A percentile compares a stretch with the other conserved stretches of the same genome.
These are phyloP conservation scores for Sisymbrium irio DNA, from an alignment of 345 rosid genomes.

Conservation along the genomic window DNA sequence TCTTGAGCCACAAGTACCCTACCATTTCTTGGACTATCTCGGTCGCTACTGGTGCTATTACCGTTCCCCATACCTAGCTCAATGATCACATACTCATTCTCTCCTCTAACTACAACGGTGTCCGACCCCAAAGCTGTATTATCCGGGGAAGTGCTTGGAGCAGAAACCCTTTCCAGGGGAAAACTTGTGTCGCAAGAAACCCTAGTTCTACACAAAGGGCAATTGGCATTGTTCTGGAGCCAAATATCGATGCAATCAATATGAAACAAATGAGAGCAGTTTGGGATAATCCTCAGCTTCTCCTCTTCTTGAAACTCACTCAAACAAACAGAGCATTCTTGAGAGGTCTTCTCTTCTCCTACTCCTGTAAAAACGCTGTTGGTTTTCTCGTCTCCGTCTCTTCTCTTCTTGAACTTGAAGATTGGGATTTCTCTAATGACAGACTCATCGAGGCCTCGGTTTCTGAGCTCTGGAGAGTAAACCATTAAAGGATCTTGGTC, in stretches of 20 bases:
- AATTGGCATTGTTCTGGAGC: slow-evolving; percentile 87
- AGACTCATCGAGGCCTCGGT: slow-evolving; percentile 75
- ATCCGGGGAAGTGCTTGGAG: slow-evolving; percentile 49
- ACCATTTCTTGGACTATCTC: slow-evolving; percentile 6
- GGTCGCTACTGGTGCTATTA: slow-evolving; percentile 4
- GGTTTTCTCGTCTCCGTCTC: slow-evolving; percentile 1
- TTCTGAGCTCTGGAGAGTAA: slow-evolving; percentile 43
- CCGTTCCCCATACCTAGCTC: slow-evolving; percentile 45
- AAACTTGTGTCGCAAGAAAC: slow-evolving; percentile 47
- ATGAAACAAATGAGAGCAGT: slow-evolving; percentile 79
- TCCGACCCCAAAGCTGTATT: slow-evolving; percentile 37
- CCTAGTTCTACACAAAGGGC: slow-evolving; percentile 83
- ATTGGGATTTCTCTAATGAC: slow-evolving; percentile 81
- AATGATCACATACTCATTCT: slow-evolving; percentile 69
- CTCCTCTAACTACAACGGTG: slow-evolving; percentile 36
- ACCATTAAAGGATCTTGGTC: slow-evolving; percentile 49
- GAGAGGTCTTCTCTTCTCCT: slow-evolving; percentile 31
- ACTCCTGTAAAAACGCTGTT: slow-evolving; percentile 33
- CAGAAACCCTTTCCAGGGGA: slow-evolving; percentile 35
- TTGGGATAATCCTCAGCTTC: slow-evolving; percentile 67
- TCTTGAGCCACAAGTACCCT: slow-evolving; percentile 46
- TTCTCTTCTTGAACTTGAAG: slow-evolving; percentile 56
- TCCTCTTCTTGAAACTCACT: slow-evolving; percentile 82
- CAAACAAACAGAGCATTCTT: slow-evolving; percentile 80
- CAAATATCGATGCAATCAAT: slow-evolving; percentile 91